Evolutionary conservation across 2,329 filamentous ascomycete genomes (phyloP), one percentile per base, ranked within the genome.

Genomic region (Periconia sp.): DNA sequence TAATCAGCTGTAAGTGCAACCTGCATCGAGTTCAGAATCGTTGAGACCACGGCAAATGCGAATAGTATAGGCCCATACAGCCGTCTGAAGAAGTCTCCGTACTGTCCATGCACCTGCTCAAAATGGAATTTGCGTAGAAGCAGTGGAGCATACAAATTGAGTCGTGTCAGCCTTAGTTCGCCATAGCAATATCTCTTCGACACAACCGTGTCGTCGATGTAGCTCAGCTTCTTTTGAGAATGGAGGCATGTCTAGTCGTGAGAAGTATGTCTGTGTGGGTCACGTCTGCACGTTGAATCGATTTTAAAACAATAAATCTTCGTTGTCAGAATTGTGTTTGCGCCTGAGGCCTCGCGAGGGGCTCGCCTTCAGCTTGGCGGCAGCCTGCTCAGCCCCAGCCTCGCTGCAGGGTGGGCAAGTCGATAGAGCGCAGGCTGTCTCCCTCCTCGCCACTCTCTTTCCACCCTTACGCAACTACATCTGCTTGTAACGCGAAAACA

Each of bases 81-180:
- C 4, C 22, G 24, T 8, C 37, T 54, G 29, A 51, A 54, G 29
- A 50, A 54, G 17, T 50, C 50, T 25, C 47, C 32, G 54, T 77
- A 80, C 32, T 55, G 39, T 49, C 54, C 26, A 49, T 53, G 12
- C 5, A 57, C 46, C 31, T 57, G 50, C 7, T 61, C 48, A 23
- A 54, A 63, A 16, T 54, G 40, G 9, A 48, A 54, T 36, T 46
- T 49, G 17, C 34, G 33, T 4, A 57, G 23, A 13, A 57, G 45
- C 17, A 73, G 28, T 13, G 61, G 57, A 50, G 71, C 69, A 37
- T 74, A 68, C 37, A 73, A 66, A 56, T 79, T 73, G 21, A 77
- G 52, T n/a, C 73, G 65, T 5, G 63, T 61, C 6, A 76, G 62
- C 2, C 74, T 67, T 19, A 77, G 59, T 51, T 77, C 73, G n/a